Evolutionary conservation across 2,329 filamentous ascomycete species (phyloP).

Genomic region (Neofusicoccum sp.): DNA sequence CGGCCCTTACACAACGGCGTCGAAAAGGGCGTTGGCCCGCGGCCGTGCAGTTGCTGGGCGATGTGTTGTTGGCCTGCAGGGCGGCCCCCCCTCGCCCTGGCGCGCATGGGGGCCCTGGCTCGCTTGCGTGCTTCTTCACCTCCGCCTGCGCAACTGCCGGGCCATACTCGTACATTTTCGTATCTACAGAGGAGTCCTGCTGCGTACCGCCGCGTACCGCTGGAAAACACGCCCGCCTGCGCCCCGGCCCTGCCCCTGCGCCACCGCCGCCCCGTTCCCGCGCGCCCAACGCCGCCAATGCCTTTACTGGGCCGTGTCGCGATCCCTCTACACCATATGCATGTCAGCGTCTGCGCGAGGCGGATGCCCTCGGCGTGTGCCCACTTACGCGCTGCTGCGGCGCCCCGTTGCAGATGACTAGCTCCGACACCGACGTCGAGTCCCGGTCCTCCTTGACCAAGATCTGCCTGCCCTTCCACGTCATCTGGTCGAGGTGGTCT

Average conservation of each 20-base stretch:
- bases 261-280: not conserved
- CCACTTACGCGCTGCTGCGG: slow-evolving; percentile 12
- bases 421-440: slow-evolving; percentile 34
- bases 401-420: slow-evolving; percentile 34
- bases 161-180: slow-evolving; percentile 1
- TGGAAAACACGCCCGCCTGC: not conserved
- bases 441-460: slow-evolving; percentile 39
- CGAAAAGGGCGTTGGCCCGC: slow-evolving; percentile 1
- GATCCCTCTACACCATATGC: not conserved
- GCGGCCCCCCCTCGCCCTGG: not conserved
- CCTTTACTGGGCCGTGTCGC: not conserved
- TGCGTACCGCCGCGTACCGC: not conserved
- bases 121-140: slow-evolving; percentile 6
- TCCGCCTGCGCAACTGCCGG: not conserved
- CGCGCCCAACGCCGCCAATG: not conserved
- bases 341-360: slow-evolving; percentile 12
- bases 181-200: not conserved
- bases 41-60: not conserved
- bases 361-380: not conserved
- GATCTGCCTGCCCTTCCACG: slow-evolving; percentile 36
- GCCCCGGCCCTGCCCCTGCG: not conserved
- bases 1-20: not conserved
- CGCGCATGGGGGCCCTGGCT: not conserved
- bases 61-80: too few relatives aligned
- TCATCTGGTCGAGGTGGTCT: slow-evolving; percentile 30